phyloP scores from a whole-genome alignment of 2,329 filamentous ascomycete species.

The Pyrenophora teres region DNA sequence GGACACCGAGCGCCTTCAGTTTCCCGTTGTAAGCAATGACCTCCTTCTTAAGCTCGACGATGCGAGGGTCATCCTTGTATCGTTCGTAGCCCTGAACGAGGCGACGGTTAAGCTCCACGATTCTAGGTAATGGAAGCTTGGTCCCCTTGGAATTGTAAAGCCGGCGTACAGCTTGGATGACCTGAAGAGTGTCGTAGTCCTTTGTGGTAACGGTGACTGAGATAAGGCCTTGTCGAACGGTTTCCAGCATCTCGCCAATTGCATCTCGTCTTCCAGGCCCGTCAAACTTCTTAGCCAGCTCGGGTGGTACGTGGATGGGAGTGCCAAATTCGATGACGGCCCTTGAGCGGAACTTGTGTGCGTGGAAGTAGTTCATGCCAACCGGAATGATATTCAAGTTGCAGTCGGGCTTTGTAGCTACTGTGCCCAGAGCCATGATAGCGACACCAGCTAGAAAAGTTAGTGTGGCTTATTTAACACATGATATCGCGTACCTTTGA shows the following conservation, averaged over 20 bases:
- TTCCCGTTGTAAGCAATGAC: constrained; percentile 87
- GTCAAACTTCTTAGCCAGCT: constrained; percentile 85
- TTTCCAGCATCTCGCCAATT: constrained; percentile 82
- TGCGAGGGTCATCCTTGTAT: constrained; percentile 88
- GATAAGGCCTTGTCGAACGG: constrained; percentile 80
- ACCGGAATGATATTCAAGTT: constrained; percentile 94
- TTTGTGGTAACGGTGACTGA: constrained; percentile 90
- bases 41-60: constrained; percentile 72
- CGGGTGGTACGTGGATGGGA: constrained; percentile 80
- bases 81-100: constrained; percentile 89
- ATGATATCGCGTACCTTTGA: constrained; percentile 61
- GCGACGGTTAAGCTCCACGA: constrained; percentile 91
- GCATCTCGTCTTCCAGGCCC: constrained; percentile 74
- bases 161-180: constrained; percentile 90
- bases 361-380: constrained; percentile 99
- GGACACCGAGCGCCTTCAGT: constrained; percentile 81
- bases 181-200: constrained; percentile 95
- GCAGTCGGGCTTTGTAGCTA: constrained; percentile 83
- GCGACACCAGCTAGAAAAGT: constrained; percentile 76
- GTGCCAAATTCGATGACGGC: constrained; percentile 94
- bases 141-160: constrained; percentile 94
- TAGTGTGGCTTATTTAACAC: constrained; percentile 10
- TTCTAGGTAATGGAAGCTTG: constrained; percentile 87
- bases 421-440: constrained; percentile 92
- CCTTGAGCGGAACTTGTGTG: constrained; percentile 95